phyloP scores from a whole-genome alignment of 805 yeast genomes.

The Sungouiella blattae region DNA sequence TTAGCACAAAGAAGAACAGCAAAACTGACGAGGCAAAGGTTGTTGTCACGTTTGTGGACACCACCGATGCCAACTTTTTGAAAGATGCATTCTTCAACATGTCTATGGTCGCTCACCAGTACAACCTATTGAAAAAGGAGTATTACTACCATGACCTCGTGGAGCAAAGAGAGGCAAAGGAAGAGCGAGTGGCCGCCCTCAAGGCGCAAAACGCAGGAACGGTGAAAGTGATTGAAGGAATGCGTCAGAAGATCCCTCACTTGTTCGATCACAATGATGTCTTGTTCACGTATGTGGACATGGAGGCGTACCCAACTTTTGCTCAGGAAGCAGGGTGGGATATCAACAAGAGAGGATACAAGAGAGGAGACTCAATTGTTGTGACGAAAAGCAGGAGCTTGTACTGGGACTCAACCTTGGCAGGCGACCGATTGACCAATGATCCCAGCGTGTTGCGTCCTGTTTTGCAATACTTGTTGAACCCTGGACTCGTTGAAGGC shows the following conservation, averaged over 20 bases:
- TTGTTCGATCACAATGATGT: constrained; percentile 42
- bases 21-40: constrained; percentile 38
- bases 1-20: constrained; percentile 21
- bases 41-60: constrained; percentile 47
- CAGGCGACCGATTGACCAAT: constrained; percentile 35
- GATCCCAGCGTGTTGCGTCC: constrained; percentile 29
- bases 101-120: constrained; percentile 47
- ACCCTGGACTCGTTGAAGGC: constrained; percentile 22
- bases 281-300: constrained; percentile 50
- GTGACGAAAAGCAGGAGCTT: constrained; percentile 41
- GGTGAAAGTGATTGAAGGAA: constrained; percentile 41
- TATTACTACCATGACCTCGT: constrained; percentile 34
- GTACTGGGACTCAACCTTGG: constrained; percentile 29
- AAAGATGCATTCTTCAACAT: constrained; percentile 35
- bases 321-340: constrained; percentile 36
- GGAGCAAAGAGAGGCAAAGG: constrained; percentile 33
- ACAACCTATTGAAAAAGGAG: constrained; percentile 41
- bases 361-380: constrained; percentile 56
- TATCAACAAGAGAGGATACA: constrained; percentile 27
- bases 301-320: constrained; percentile 31
- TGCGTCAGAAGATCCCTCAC: constrained; percentile 49
- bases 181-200: constrained; percentile 39
- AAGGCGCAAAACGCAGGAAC: constrained; percentile 43
- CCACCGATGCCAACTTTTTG: constrained; percentile 28
- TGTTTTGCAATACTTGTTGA: constrained; percentile 38